Percentiles rank a stretch among this genome's conserved stretches.
Conservation (phyloP, 78 protist genomes). For the Dictyostelium citrinum region DNA sequence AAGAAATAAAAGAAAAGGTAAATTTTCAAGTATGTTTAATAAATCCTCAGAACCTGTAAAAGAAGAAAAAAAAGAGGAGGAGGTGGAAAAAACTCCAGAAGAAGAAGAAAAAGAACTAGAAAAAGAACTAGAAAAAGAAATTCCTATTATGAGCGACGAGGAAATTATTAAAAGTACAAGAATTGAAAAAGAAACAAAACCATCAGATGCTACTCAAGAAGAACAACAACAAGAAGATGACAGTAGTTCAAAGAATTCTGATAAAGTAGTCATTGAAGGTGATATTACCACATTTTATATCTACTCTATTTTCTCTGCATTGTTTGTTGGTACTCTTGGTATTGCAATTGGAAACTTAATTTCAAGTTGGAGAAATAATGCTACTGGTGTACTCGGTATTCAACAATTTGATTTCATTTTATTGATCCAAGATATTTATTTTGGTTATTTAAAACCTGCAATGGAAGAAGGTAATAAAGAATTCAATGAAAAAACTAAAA, state of each 20-base stretch:
- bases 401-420: neutral
- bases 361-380: neutral
- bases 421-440: neutral
- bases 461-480: conserved; percentile 3
- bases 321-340: neutral
- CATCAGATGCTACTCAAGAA: too few relatives aligned
- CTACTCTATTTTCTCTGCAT: neutral
- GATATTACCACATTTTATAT: neutral
- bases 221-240: too few relatives aligned
- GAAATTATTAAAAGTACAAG: too few relatives aligned
- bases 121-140: too few relatives aligned
- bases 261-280: neutral
- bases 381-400: neutral
- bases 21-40: neutral
- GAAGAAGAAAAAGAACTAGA: too few relatives aligned
- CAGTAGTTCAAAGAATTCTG: neutral
- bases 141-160: too few relatives aligned
- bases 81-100: too few relatives aligned
- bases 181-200: too few relatives aligned
- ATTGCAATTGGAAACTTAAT: neutral
- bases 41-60: neutral
- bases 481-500: neutral
- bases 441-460: neutral
- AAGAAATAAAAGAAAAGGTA: neutral
- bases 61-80: neutral